These are phyloP conservation scores for Coemansia sp. DNA, from an alignment of 192 early-diverging fungal genomes.

Conservation along the genomic window DNA sequence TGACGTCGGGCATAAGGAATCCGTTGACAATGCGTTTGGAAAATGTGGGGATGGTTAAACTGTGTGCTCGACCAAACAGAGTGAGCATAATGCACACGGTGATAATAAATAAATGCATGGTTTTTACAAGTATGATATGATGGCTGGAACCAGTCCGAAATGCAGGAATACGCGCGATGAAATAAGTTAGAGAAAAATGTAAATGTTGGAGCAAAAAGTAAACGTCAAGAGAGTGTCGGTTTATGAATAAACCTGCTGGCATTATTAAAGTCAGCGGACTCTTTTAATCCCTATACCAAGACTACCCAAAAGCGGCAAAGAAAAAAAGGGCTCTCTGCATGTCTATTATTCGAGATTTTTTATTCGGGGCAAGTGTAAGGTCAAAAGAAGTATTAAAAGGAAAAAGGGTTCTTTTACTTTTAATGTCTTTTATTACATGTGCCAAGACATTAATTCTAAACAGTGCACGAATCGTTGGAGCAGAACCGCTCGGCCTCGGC, in stretches of 20 bases:
- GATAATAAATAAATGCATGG: neutral
- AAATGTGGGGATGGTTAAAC: neutral
- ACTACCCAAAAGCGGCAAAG: neutral
- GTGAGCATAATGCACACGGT: neutral
- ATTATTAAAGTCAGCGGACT: neutral
- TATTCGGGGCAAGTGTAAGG: neutral
- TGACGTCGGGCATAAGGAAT: slow-evolving; percentile 19
- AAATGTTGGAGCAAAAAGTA: neutral
- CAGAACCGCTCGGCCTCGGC: slow-evolving; percentile 18
- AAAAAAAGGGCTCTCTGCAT: neutral
- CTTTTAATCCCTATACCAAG: neutral
- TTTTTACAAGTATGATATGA: neutral
- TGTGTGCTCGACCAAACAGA: neutral
- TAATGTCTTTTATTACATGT: neutral
- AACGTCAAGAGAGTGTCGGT: too few species aligned
- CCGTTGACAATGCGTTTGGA: slow-evolving; percentile 32
- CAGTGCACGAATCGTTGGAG: slow-evolving; percentile 6
- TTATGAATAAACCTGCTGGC: too few species aligned
- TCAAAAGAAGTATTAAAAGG: neutral
- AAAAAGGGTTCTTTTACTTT: neutral
- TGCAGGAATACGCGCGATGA: neutral
- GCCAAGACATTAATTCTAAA: slow-evolving; percentile 6
- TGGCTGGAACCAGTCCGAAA: neutral
- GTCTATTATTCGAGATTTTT: neutral
- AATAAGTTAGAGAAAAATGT: neutral